These are phyloP conservation scores for Suillus spraguei DNA, from an alignment of 768 basidiomycete species.

Conservation along the genomic window DNA sequence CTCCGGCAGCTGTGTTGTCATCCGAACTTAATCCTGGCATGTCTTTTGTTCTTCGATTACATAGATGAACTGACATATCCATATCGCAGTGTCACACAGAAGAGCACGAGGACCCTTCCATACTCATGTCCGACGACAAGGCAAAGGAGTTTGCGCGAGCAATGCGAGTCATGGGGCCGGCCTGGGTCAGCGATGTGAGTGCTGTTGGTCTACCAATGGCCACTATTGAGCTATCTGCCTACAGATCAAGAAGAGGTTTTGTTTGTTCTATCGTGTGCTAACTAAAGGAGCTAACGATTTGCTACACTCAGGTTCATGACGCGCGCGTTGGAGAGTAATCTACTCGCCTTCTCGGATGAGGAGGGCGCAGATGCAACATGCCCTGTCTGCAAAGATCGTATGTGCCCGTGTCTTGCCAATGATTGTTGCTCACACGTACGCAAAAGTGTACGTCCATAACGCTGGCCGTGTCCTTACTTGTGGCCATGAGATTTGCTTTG, in stretches of 20 bases:
- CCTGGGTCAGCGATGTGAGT: conserved; percentile 34
- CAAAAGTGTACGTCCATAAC: conserved; percentile 47
- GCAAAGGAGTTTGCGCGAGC: conserved; percentile 65
- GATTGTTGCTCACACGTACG: conserved; percentile 4
- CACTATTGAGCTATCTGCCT: neutral
- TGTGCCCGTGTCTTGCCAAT: conserved; percentile 18
- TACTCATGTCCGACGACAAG: conserved; percentile 46
- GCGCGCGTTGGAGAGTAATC: conserved; percentile 47
- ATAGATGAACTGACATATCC: neutral
- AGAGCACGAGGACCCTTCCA: conserved; percentile 51
- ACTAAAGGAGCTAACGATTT: neutral
- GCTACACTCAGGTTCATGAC: conserved; percentile 42
- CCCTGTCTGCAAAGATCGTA: conserved; percentile 69
- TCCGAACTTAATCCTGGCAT: conserved; percentile 67
- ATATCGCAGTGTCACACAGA: conserved; percentile 43
- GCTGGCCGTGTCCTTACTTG: conserved; percentile 66
- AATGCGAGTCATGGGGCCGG: conserved; percentile 43
- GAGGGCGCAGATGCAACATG: conserved; percentile 52
- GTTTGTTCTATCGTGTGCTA: neutral
- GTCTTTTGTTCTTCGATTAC: conserved; percentile 21
- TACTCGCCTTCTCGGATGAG: conserved; percentile 50
- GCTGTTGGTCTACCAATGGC: neutral
- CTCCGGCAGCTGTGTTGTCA: conserved; percentile 76
- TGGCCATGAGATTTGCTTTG: conserved; percentile 66
- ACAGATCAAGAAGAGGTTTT: conserved; percentile 42